phyloP scores from a whole-genome alignment of 23 red algal genomes.

The Gracilaria domingensis region DNA sequence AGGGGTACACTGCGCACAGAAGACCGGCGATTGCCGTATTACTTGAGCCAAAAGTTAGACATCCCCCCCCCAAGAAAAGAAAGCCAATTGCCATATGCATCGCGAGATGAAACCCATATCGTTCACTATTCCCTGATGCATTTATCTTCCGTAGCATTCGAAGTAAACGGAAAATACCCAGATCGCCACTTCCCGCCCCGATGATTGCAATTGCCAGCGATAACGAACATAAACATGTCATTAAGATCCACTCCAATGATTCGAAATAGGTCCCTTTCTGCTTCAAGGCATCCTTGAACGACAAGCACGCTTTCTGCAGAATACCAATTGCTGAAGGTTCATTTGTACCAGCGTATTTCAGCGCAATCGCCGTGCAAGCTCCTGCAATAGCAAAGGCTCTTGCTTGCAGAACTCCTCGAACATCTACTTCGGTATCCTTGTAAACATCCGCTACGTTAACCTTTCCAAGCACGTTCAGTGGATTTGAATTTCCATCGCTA shows the following conservation, averaged over 20 bases:
- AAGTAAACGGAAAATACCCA: constrained; percentile 68
- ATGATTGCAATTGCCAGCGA: constrained; percentile 71
- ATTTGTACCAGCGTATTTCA: constrained; percentile 81
- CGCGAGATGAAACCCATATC: constrained; percentile 84
- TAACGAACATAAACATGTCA: constrained; percentile 71
- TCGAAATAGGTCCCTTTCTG: constrained; percentile 31
- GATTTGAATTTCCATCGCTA: background rate
- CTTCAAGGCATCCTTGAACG: constrained; percentile 51
- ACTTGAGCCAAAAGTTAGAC: constrained; percentile 75
- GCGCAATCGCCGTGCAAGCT: constrained; percentile 61
- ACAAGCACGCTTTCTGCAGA: constrained; percentile 35
- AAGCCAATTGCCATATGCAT: constrained; percentile 89
- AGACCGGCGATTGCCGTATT: constrained; percentile 78
- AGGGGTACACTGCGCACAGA: constrained; percentile 83
- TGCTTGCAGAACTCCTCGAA: constrained; percentile 62
- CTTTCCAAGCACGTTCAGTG: constrained; percentile 57
- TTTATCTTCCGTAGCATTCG: constrained; percentile 64
- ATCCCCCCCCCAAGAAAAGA: constrained; percentile 90
- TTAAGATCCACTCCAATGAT: constrained; percentile 34
- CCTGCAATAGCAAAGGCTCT: constrained; percentile 77
- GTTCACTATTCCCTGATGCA: background rate
- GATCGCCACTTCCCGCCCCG: constrained; percentile 78
- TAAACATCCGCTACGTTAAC: constrained; percentile 37
- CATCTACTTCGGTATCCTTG: constrained; percentile 61
- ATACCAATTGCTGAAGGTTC: constrained; percentile 54